These are phyloP conservation scores for Thraustochytrium aureum DNA, from an alignment of 352 stramenopile genomes.

Conservation along the genomic window DNA sequence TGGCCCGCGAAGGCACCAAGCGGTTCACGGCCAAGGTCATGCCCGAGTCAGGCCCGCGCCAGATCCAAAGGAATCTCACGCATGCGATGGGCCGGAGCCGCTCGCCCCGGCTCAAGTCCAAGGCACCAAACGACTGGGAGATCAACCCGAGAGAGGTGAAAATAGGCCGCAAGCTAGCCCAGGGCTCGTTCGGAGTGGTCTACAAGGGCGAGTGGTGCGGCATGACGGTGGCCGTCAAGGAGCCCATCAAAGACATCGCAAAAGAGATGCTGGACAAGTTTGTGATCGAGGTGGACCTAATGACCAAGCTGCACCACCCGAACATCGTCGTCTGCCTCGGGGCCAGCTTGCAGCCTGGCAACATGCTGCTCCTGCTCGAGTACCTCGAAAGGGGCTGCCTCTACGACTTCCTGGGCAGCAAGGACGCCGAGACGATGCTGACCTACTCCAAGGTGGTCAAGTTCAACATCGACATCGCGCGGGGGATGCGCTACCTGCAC, in stretches of 20 bases:
- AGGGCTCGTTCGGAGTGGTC: conserved; percentile 39
- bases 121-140: conserved; percentile 43
- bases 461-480: conserved; percentile 60
- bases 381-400: conserved; percentile 51
- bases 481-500: conserved; percentile 82
- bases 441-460: conserved; percentile 52
- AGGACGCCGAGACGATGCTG: conserved; percentile 36
- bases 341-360: conserved; percentile 46
- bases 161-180: neutral
- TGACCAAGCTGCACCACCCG: conserved; percentile 57
- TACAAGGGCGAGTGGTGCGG: conserved; percentile 30
- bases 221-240: conserved; percentile 51
- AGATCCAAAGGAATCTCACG: too few species aligned
- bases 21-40: too few species aligned
- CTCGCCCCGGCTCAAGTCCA: too few species aligned
- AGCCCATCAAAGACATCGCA: conserved; percentile 43
- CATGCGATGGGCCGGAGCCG: too few species aligned
- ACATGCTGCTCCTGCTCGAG: conserved; percentile 58
- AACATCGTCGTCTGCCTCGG: conserved; percentile 59
- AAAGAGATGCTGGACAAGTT: conserved; percentile 56
- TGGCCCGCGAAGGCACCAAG: too few species aligned
- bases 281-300: conserved; percentile 56
- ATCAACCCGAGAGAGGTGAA: conserved; percentile 24
- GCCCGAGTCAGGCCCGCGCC: too few species aligned
- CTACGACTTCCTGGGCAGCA: conserved; percentile 52